phyloP scores from a whole-genome alignment of 2,329 filamentous ascomycete genomes.

The Colletotrichum gloeosporioides region DNA sequence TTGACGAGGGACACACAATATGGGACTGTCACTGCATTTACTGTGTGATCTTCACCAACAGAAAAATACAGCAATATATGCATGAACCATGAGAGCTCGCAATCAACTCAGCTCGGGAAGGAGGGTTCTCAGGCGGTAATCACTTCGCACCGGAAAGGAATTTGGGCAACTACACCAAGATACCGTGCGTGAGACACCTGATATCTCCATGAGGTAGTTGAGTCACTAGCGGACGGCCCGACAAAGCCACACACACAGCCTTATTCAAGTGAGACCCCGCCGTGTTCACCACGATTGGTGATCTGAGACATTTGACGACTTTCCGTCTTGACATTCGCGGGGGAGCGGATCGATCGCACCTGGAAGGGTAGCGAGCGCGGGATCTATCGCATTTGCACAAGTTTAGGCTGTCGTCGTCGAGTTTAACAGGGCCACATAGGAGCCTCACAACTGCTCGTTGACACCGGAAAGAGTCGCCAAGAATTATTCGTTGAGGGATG shows the following conservation, averaged over 20 bases:
- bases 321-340: not conserved
- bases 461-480: not conserved
- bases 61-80: not conserved
- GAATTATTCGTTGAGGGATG: not conserved
- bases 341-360: not conserved
- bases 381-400: not conserved
- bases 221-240: not conserved
- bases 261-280: not conserved
- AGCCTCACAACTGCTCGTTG: not conserved
- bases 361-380: not conserved
- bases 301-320: not conserved
- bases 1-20: not conserved
- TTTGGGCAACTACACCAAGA: not conserved
- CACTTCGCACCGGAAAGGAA: not conserved
- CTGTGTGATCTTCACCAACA: not conserved
- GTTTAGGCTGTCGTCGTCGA: not conserved
- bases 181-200: not conserved
- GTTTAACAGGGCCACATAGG: not conserved
- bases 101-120: not conserved
- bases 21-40: not conserved
- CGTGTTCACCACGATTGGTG: not conserved
- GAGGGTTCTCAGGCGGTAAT: not conserved
- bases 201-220: not conserved
- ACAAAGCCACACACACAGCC: not conserved
- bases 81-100: not conserved